These are phyloP conservation scores for Cadophora sp. DNA, from an alignment of 2,329 filamentous ascomycete species.

Conservation along the genomic window DNA sequence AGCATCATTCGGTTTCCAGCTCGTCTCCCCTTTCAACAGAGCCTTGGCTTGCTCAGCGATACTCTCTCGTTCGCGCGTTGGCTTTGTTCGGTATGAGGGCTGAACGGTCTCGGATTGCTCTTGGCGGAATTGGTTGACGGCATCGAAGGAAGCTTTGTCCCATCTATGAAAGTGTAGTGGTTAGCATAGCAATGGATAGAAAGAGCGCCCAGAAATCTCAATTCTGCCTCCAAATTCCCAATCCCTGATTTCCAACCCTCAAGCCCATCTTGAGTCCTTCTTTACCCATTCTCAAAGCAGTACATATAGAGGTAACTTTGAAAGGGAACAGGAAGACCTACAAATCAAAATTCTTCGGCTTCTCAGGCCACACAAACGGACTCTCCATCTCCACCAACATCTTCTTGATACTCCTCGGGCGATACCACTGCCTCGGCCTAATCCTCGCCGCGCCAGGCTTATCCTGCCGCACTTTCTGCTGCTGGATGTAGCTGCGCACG, in stretches of 20 bases:
- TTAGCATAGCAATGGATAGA: slow-evolving; percentile 17
- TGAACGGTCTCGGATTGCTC: slow-evolving; percentile 44
- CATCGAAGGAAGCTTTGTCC: slow-evolving; percentile 66
- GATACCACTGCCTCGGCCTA: slow-evolving; percentile 63
- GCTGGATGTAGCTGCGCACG: slow-evolving; percentile 82
- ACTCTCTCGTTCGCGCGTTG: slow-evolving; percentile 48
- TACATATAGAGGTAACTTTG: background rate
- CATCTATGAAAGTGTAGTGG: slow-evolving; percentile 52
- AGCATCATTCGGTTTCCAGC: slow-evolving; percentile 57
- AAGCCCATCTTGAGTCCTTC: background rate
- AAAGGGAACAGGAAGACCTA: slow-evolving; percentile 50
- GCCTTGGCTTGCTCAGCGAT: slow-evolving; percentile 67
- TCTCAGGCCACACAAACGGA: slow-evolving; percentile 87
- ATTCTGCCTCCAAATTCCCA: slow-evolving; percentile 23
- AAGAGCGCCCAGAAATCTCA: background rate
- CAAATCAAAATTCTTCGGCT: slow-evolving; percentile 64
- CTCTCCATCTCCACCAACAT: slow-evolving; percentile 92
- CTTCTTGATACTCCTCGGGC: slow-evolving; percentile 79
- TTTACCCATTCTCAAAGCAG: too few species aligned
- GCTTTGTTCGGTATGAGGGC: slow-evolving; percentile 41
- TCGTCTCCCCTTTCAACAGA: slow-evolving; percentile 64
- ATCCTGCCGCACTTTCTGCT: slow-evolving; percentile 65
- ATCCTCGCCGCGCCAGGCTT: slow-evolving; percentile 48
- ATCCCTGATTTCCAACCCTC: background rate
- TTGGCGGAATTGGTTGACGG: slow-evolving; percentile 55